Evolutionary conservation across 805 yeast genomes (phyloP).

Genomic region (Kodamaea jinghongensis): DNA sequence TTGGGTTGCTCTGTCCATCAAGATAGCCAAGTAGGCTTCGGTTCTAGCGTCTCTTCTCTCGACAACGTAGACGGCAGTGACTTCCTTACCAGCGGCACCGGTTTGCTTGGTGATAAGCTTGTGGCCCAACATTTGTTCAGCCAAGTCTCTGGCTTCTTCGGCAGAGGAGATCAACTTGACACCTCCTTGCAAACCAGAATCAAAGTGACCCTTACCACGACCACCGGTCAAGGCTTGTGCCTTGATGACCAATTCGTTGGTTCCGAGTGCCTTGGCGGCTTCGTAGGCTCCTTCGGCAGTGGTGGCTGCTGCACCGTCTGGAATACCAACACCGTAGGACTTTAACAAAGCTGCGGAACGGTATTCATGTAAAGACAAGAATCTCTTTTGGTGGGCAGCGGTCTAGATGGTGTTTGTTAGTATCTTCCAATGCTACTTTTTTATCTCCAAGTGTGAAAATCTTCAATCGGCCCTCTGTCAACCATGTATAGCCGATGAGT

Average conservation of each 20-base stretch:
- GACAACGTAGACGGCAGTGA: constrained; percentile 92
- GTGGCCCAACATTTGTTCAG: constrained; percentile 87
- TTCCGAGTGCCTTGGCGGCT: constrained; percentile 71
- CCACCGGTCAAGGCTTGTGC: constrained; percentile 99
- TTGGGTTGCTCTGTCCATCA: constrained; percentile 91
- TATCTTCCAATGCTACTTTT: no score
- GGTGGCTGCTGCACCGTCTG: constrained; percentile 86
- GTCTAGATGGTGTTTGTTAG: constrained; percentile 17
- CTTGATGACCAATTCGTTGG: constrained; percentile 87
- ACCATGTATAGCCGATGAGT: no score
- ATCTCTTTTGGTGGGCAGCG: constrained; percentile 50
- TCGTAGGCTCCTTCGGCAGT: constrained; percentile 86
- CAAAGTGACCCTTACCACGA: constrained; percentile 98
- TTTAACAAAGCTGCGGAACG: constrained; percentile 88
- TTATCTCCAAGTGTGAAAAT: no score
- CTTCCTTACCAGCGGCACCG: constrained; percentile 95
- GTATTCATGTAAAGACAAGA: constrained; percentile 90
- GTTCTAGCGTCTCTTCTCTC: constrained; percentile 92
- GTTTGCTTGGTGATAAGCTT: constrained; percentile 97
- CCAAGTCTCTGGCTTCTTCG: constrained; percentile 81
- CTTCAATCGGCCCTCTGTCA: no score
- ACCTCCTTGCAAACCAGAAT: constrained; percentile 94
- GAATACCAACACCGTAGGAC: constrained; percentile 84
- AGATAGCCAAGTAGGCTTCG: constrained; percentile 93
- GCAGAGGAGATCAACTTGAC: constrained; percentile 85